phyloP scores from a whole-genome alignment of 208 protist species.

The Crithidia bombi region DNA sequence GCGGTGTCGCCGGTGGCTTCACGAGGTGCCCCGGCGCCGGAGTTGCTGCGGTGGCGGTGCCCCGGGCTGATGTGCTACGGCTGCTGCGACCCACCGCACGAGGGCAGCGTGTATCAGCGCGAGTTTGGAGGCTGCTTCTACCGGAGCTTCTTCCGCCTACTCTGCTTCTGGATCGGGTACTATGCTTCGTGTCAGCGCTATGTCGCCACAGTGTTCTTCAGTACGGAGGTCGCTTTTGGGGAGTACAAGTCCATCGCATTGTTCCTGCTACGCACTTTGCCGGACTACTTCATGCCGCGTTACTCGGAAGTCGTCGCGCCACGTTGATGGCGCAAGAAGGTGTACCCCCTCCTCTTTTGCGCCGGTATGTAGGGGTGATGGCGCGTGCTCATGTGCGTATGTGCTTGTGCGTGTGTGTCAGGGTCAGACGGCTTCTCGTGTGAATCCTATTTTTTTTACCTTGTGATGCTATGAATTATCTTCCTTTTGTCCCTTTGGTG shows the following conservation, averaged over 20 bases:
- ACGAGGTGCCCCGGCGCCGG: slow-evolving; percentile 10
- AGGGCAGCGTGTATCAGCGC: slow-evolving; percentile 55
- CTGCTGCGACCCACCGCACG: slow-evolving; percentile 56
- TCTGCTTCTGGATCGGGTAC: slow-evolving; percentile 87
- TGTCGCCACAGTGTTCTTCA: slow-evolving; percentile 84
- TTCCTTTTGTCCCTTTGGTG: no score
- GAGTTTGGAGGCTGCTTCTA: slow-evolving; percentile 79
- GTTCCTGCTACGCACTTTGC: slow-evolving; percentile 71
- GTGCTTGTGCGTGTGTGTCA: background rate
- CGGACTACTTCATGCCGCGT: slow-evolving; percentile 63
- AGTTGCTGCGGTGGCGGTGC: slow-evolving; percentile 27
- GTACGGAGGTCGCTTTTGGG: slow-evolving; percentile 77
- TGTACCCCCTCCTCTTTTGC: background rate
- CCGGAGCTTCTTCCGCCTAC: slow-evolving; percentile 81
- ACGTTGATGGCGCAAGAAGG: background rate
- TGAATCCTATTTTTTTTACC: no score
- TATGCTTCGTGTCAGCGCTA: slow-evolving; percentile 80
- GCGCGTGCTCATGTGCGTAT: no score
- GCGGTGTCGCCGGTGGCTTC: slow-evolving; percentile 14
- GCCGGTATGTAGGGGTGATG: no score
- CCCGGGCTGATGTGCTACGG: slow-evolving; percentile 43
- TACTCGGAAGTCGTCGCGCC: slow-evolving; percentile 24
- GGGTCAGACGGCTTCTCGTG: no score
- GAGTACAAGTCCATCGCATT: slow-evolving; percentile 74
- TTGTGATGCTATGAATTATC: no score